Percentiles rank a stretch among this genome's conserved stretches.
Evolutionary conservation across 768 basidiomycete species (phyloP).

Genomic region (Calvatia gigantea): DNA sequence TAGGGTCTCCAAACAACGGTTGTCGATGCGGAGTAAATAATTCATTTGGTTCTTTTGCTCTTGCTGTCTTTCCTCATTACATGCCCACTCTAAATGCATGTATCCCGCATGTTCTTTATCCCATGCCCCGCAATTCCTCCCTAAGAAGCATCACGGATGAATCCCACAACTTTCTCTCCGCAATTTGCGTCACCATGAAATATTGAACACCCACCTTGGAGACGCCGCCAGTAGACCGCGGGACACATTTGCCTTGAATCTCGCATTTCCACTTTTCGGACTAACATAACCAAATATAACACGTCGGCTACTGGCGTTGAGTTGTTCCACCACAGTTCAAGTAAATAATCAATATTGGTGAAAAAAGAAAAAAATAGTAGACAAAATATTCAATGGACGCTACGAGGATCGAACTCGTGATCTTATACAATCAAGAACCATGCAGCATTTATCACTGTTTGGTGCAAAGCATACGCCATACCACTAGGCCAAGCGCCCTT

Average conservation of each 20-base stretch:
- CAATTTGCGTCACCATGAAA: no score
- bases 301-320: no score
- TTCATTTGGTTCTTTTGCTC: background rate
- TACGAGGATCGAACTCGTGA: constrained; percentile 57
- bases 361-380: no score
- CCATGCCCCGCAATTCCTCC: background rate
- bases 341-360: no score
- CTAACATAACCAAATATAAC: no score
- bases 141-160: background rate
- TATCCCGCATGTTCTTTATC: background rate
- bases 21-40: constrained; percentile 71
- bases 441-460: background rate
- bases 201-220: no score
- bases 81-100: constrained; percentile 5
- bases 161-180: background rate
- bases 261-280: no score
- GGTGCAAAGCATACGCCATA: constrained; percentile 60
- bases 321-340: no score
- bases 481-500: constrained; percentile 56
- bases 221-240: no score
- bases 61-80: background rate
- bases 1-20: constrained; percentile 84
- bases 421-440: constrained; percentile 40
- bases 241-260: no score
- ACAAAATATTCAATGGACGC: constrained; percentile 29